phyloP scores from a whole-genome alignment of 257 asterid species.

The Solanum corneliomulleri region DNA sequence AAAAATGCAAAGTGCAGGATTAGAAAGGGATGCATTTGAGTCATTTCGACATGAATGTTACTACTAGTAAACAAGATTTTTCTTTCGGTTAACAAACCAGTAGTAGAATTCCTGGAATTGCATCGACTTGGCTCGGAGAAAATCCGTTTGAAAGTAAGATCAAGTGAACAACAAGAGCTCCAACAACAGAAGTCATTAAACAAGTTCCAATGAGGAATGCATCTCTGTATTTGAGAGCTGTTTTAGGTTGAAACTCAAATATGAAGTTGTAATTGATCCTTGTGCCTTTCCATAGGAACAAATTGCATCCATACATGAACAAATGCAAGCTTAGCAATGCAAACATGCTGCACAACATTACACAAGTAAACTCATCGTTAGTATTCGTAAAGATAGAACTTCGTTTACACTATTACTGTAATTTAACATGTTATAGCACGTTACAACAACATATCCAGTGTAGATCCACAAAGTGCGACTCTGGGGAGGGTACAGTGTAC shows the following conservation, averaged over 20 bases:
- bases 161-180: constrained; percentile 63
- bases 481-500: background rate
- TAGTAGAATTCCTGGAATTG: constrained; percentile 66
- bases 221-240: constrained; percentile 72
- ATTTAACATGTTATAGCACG: background rate
- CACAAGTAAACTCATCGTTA: background rate
- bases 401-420: background rate
- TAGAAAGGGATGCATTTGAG: background rate
- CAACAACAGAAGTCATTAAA: constrained; percentile 83
- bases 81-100: constrained; percentile 29
- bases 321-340: constrained; percentile 88
- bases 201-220: constrained; percentile 79
- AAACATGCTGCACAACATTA: constrained; percentile 68
- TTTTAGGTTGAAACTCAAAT: constrained; percentile 59
- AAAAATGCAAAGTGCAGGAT: background rate
- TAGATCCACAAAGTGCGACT: background rate
- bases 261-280: constrained; percentile 83
- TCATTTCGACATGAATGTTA: background rate
- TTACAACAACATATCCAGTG: background rate
- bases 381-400: background rate
- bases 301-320: constrained; percentile 86
- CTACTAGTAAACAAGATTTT: background rate
- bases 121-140: constrained; percentile 38
- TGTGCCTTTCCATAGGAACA: constrained; percentile 76
- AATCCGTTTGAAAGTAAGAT: constrained; percentile 50